These are phyloP conservation scores for Rhizophagus clarus DNA, from an alignment of 192 early-diverging fungal genomes.

Conservation along the genomic window DNA sequence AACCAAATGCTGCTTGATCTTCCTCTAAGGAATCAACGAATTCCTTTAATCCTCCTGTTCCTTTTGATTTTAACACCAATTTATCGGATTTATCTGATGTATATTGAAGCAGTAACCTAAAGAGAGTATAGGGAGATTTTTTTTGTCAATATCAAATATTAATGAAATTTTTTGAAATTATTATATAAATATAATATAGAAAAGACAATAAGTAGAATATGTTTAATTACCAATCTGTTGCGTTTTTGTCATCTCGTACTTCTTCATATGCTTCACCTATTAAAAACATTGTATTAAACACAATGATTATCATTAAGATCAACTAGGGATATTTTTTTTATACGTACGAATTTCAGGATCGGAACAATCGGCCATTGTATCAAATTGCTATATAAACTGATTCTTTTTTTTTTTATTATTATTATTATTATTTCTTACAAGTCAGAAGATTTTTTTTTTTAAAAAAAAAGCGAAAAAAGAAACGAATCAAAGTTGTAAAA, in stretches of 20 bases:
- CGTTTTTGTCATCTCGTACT: slow-evolving; percentile 24
- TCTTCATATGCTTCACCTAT: slow-evolving; percentile 25
- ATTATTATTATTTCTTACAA: too few species aligned
- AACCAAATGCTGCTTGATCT: slow-evolving; percentile 20
- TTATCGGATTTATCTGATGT: neutral
- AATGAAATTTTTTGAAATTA: too few species aligned
- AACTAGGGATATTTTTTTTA: neutral
- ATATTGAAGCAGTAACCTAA: slow-evolving; percentile 26
- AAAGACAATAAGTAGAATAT: neutral
- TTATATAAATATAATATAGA: neutral
- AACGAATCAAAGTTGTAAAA: too few species aligned
- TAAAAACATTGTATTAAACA: neutral
- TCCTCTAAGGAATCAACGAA: neutral
- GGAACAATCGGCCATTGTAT: slow-evolving; percentile 10
- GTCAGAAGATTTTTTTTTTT: neutral
- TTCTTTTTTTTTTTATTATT: too few species aligned
- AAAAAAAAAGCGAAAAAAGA: too few species aligned
- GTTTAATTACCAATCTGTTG: neutral
- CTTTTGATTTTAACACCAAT: slow-evolving; percentile 1
- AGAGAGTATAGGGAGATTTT: neutral
- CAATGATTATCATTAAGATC: neutral
- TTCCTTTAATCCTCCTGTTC: slow-evolving; percentile 12
- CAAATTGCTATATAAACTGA: neutral
- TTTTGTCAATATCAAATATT: too few species aligned
- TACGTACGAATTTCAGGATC: slow-evolving; percentile 17